Conservation (phyloP, 2,329 filamentous ascomycete genomes). For the Sordariomycetes sp. region DNA sequence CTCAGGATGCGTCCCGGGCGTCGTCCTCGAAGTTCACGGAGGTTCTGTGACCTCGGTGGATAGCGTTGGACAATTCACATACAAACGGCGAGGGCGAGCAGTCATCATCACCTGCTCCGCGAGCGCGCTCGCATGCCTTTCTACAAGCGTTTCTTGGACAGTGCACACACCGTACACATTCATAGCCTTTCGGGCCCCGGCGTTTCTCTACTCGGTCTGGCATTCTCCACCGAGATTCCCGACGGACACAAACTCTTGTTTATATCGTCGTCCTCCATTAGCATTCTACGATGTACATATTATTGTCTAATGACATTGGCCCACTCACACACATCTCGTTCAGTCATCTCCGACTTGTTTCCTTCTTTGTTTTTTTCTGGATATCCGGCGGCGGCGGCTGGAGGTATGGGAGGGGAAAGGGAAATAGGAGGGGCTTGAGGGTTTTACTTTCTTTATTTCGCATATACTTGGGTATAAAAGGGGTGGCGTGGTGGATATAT, state of each 20-base stretch:
- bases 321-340: not conserved
- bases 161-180: not conserved
- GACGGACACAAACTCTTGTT: not conserved
- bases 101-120: not conserved
- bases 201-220: not conserved
- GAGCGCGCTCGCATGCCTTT: not conserved
- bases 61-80: not conserved
- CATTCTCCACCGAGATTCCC: not conserved
- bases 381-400: not conserved
- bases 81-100: not conserved
- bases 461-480: not conserved
- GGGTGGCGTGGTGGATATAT: not conserved
- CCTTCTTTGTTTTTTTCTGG: not conserved
- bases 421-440: not conserved
- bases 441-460: not conserved
- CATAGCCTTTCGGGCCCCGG: not conserved
- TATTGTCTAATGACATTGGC: not conserved
- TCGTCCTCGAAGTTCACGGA: conserved; percentile 25
- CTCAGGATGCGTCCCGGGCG: conserved; percentile 18
- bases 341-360: not conserved
- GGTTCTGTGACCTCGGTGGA: conserved; percentile 17
- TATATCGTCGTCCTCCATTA: not conserved
- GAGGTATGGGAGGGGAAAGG: not conserved
- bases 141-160: not conserved
- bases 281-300: not conserved